Percentiles rank a stretch among this genome's conserved stretches.
phyloP scores from a whole-genome alignment of 352 stramenopile species.

The Globisporangium orthogonon region DNA sequence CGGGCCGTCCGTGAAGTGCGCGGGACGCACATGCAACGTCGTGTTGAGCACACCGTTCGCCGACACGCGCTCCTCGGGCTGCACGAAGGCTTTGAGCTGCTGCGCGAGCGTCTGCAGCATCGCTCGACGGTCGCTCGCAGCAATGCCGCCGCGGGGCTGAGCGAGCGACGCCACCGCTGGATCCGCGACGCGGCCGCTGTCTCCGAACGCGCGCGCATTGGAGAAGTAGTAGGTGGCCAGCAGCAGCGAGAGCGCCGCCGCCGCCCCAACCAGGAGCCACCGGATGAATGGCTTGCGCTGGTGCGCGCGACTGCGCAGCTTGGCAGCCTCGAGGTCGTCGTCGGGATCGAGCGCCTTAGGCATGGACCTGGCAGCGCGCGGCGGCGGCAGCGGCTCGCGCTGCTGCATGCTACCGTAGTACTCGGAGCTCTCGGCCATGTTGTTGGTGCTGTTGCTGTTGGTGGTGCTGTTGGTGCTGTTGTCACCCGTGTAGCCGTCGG shows the following conservation, averaged over 20 bases:
- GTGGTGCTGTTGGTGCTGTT: not conserved
- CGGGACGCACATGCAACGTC: slow-evolving; percentile 34
- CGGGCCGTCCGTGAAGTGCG: slow-evolving; percentile 38
- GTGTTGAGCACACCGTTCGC: slow-evolving; percentile 58
- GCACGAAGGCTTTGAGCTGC: slow-evolving; percentile 28
- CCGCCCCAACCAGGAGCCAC: slow-evolving; percentile 2
- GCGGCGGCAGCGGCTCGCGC: slow-evolving; percentile 3
- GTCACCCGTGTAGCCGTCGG: not conserved
- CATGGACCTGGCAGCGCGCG: not conserved
- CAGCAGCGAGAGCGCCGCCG: slow-evolving; percentile 2
- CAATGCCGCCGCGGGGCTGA: not conserved
- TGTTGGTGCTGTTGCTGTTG: not conserved
- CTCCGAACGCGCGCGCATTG: not conserved
- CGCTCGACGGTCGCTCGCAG: not conserved
- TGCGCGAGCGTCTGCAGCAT: slow-evolving; percentile 18
- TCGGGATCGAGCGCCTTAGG: not conserved
- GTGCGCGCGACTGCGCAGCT: not conserved
- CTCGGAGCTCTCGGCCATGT: slow-evolving; percentile 11
- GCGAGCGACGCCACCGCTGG: not conserved
- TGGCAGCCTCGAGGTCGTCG: slow-evolving; percentile 2
- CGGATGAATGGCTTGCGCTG: slow-evolving; percentile 9
- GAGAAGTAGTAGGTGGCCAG: slow-evolving; percentile 9
- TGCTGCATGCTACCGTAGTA: slow-evolving; percentile 17
- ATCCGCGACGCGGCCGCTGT: not conserved
- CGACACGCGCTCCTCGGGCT: slow-evolving; percentile 29